Base-by-base conservation (phyloP, 805 yeast species). In the Jamesozyma jinghongensis region DNA sequence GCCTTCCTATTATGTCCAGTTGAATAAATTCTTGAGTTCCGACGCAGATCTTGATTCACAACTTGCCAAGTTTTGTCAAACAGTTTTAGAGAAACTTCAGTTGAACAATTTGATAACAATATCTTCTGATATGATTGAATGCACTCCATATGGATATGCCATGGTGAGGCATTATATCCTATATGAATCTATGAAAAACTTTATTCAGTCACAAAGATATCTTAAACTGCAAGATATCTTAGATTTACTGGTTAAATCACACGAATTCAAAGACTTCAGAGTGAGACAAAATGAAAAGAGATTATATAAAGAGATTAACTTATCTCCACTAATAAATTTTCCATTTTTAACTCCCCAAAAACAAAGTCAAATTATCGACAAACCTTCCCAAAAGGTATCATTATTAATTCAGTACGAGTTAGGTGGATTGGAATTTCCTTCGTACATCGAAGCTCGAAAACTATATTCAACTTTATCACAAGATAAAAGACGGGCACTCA, bases 121-220 rank as follows among this genome's bases (percentile, higher is more conserved):
- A 3, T 32, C 41, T 3, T 44, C 42, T 4, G 43, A 40, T 0
- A 40, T 32, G 1, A 61, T 55, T 19, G 32, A 40, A 5, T 59
- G 70, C 20, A 66, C 78, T 0, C 48, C 59, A 0, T 71, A 52
- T 53, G 79, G 80, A 0, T 50, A 54, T 25, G 61, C 78, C 0
- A 67, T 76, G 78, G 64, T 72, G 2, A 66, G 63, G 39, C 71
- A 72, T 44, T 74, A 73, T 49, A 55, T 76, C 3, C 41, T 54
- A 3, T 69, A 70, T 42, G 66, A 64, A 2, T 70, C 78, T 0
- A 66, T 72, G 57, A 66, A 64, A 34, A 19, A 8, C 1, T 50
- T 71, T 16, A 50, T 70, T 6, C 49, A 49, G 5, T 34, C 56
- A 0, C 13, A 44, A 0, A 6, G 27, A 2, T 37, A 43, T 2